Conservation (phyloP, 805 yeast genomes). For the Saccharomycopsis amapae region DNA sequence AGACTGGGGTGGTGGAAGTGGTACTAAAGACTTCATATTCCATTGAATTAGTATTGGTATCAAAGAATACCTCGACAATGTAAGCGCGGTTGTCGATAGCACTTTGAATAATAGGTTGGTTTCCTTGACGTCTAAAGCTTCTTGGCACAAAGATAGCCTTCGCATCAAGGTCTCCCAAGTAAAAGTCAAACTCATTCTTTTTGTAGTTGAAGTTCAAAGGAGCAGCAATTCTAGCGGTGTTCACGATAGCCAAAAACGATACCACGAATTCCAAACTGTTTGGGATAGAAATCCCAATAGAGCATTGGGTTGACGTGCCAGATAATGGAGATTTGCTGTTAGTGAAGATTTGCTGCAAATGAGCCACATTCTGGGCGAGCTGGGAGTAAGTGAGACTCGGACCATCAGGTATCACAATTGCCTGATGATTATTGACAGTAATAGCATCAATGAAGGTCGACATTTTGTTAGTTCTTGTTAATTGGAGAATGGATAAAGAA, state of each 20-base stretch:
- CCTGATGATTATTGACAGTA: slow-evolving; percentile 32
- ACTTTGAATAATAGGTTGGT: slow-evolving; percentile 36
- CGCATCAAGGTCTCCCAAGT: slow-evolving; percentile 53
- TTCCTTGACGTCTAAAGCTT: slow-evolving; percentile 31
- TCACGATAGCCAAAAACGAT: slow-evolving; percentile 49
- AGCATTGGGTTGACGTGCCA: slow-evolving; percentile 30
- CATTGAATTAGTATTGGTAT: slow-evolving; percentile 33
- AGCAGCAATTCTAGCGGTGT: slow-evolving; percentile 53
- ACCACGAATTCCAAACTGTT: slow-evolving; percentile 54
- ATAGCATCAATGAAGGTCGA: slow-evolving; percentile 35
- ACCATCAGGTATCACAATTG: slow-evolving; percentile 43
- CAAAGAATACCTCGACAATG: slow-evolving; percentile 48
- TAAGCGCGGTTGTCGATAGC: slow-evolving; percentile 42
- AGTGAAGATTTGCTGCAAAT: slow-evolving; percentile 42
- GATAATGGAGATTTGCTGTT: slow-evolving; percentile 37
- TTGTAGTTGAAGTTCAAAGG: slow-evolving; percentile 63
- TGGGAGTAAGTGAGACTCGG: slow-evolving; percentile 38
- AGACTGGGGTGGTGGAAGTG: slow-evolving; percentile 18
- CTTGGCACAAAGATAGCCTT: slow-evolving; percentile 50
- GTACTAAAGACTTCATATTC: slow-evolving; percentile 32
- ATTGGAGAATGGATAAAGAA: too few species aligned
- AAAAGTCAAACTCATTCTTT: slow-evolving; percentile 55
- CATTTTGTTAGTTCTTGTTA: slow-evolving; percentile 21
- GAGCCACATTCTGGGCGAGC: slow-evolving; percentile 38
- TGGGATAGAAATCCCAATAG: slow-evolving; percentile 53